phyloP scores from a whole-genome alignment of 495 filamentous ascomycete species.

The Cercophora sp. region DNA sequence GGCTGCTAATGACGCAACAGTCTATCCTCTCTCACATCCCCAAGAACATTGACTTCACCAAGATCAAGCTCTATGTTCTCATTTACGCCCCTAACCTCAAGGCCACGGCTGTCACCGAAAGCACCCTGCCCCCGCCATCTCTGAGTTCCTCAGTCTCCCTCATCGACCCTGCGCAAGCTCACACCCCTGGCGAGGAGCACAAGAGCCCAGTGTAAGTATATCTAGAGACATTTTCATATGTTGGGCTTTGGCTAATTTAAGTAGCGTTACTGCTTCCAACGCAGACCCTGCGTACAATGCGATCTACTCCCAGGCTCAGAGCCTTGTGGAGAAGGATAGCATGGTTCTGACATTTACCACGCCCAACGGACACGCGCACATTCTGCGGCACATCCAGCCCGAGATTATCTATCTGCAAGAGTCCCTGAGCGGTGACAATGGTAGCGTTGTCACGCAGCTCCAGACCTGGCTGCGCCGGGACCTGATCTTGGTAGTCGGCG shows the following conservation, averaged over 20 bases:
- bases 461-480: slow-evolving; percentile 81
- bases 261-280: slow-evolving; percentile 30
- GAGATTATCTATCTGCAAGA: slow-evolving; percentile 83
- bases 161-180: slow-evolving; percentile 71
- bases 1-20: slow-evolving; percentile 40
- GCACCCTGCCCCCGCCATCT: slow-evolving; percentile 54
- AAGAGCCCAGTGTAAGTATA: slow-evolving; percentile 49
- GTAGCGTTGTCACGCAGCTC: slow-evolving; percentile 64
- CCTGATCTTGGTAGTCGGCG: slow-evolving; percentile 75
- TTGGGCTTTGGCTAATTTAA: not conserved
- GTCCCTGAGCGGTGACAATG: slow-evolving; percentile 67
- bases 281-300: slow-evolving; percentile 64
- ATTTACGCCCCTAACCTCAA: slow-evolving; percentile 82
- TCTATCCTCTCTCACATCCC: slow-evolving; percentile 88
- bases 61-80: slow-evolving; percentile 72
- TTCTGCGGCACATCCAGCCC: slow-evolving; percentile 77
- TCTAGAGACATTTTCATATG: slow-evolving; percentile 12
- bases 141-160: slow-evolving; percentile 85
- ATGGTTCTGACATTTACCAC: slow-evolving; percentile 88
- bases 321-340: slow-evolving; percentile 73
- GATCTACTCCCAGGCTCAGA: slow-evolving; percentile 68
- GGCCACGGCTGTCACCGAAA: slow-evolving; percentile 52
- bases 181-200: slow-evolving; percentile 61
- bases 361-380: slow-evolving; percentile 68
- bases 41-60: slow-evolving; percentile 61